Evolutionary conservation across 768 basidiomycete genomes (phyloP).

Genomic region (Termitomyces sp.): DNA sequence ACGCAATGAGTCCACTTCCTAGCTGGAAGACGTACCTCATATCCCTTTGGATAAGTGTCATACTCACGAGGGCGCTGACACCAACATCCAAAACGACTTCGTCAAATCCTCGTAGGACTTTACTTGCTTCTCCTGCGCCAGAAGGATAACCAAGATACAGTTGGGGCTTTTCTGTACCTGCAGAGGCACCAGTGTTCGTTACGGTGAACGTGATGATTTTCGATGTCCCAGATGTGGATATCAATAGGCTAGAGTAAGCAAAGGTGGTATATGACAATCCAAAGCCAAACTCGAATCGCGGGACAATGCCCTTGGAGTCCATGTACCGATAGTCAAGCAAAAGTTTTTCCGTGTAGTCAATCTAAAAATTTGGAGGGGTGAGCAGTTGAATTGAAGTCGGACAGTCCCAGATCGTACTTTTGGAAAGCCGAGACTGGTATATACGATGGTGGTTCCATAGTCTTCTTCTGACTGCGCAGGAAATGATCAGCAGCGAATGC

Average conservation of each 20-base stretch:
- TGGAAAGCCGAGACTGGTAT: slow-evolving; percentile 28
- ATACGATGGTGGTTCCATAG: slow-evolving; percentile 40
- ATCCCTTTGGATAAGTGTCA: slow-evolving; percentile 33
- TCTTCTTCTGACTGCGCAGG: slow-evolving; percentile 27
- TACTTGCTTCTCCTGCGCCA: slow-evolving; percentile 41
- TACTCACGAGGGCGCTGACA: slow-evolving; percentile 27
- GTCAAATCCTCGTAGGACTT: slow-evolving; percentile 47
- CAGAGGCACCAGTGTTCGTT: slow-evolving; percentile 39
- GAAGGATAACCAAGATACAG: slow-evolving; percentile 46
- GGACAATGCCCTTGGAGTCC: slow-evolving; percentile 44
- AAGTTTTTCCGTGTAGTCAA: slow-evolving; percentile 61
- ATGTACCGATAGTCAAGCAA: slow-evolving; percentile 66
- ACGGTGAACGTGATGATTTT: slow-evolving; percentile 37
- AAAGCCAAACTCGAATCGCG: slow-evolving; percentile 64
- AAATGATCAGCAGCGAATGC: background rate
- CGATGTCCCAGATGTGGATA: slow-evolving; percentile 27
- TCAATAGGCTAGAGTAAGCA: slow-evolving; percentile 46
- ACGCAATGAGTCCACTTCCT: too few relatives aligned
- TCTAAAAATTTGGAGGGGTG: slow-evolving; percentile 23
- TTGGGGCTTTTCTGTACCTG: slow-evolving; percentile 49
- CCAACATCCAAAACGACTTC: slow-evolving; percentile 34
- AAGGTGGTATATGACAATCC: slow-evolving; percentile 74
- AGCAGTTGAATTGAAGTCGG: background rate
- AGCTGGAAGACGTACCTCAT: slow-evolving; percentile 41
- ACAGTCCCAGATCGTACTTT: background rate